Conservation (phyloP, 1,139 yeast species). For the Pichia sp. region DNA sequence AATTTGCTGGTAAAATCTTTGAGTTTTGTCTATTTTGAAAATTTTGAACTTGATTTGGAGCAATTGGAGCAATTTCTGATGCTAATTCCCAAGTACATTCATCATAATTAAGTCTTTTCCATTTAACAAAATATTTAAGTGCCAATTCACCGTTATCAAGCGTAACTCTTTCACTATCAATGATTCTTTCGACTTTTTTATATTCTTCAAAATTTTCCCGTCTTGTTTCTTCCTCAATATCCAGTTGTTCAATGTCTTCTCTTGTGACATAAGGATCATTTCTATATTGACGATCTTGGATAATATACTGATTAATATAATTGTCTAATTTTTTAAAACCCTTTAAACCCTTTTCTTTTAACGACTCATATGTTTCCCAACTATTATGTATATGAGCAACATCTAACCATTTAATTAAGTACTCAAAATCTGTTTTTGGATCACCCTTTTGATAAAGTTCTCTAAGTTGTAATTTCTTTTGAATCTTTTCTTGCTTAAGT, state of each 20-base stretch:
- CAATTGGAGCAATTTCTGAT: slow-evolving; percentile 71
- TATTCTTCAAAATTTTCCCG: slow-evolving; percentile 80
- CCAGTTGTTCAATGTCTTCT: slow-evolving; percentile 91
- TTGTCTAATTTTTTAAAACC: slow-evolving; percentile 88
- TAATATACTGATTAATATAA: slow-evolving; percentile 72
- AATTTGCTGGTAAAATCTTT: slow-evolving; percentile 74
- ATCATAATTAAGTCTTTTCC: slow-evolving; percentile 91
- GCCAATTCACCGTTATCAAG: slow-evolving; percentile 58
- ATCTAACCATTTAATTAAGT: slow-evolving; percentile 79
- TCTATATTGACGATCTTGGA: slow-evolving; percentile 69
- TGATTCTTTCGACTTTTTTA: slow-evolving; percentile 83
- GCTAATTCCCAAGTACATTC: slow-evolving; percentile 98
- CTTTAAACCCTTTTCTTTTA: slow-evolving; percentile 44
- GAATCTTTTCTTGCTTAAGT: slow-evolving; percentile 10
- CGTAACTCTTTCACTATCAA: slow-evolving; percentile 71
- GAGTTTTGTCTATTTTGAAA: slow-evolving; percentile 79
- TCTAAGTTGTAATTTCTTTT: slow-evolving; percentile 22
- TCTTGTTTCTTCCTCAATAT: slow-evolving; percentile 77
- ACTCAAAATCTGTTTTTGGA: slow-evolving; percentile 55
- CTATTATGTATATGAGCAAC: slow-evolving; percentile 90
- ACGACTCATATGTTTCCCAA: slow-evolving; percentile 71
- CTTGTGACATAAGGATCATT: slow-evolving; percentile 73
- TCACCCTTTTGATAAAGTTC: slow-evolving; percentile 31
- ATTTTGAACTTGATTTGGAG: slow-evolving; percentile 78
- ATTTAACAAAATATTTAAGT: slow-evolving; percentile 79